phyloP scores from a whole-genome alignment of 2,329 filamentous ascomycete species.

The Macrophomina pseudophaseolina region DNA sequence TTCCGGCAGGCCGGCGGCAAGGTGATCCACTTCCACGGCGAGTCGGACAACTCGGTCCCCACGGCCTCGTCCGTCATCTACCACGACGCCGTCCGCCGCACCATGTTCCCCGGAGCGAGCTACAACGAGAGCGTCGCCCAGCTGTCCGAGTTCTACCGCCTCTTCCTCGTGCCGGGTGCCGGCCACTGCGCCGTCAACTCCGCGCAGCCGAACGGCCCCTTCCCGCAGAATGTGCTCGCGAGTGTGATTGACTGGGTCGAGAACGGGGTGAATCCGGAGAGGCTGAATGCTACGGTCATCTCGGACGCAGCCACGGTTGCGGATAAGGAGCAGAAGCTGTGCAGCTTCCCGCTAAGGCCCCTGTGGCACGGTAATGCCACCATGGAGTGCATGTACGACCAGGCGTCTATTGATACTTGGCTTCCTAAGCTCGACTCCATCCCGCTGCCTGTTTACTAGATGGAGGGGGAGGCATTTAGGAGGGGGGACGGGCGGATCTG shows the following conservation, averaged over 20 bases:
- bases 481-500: too few relatives aligned
- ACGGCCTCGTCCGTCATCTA: constrained; percentile 61
- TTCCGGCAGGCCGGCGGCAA: constrained; percentile 60
- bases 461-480: too few relatives aligned
- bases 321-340: constrained; percentile 48
- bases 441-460: constrained; percentile 47
- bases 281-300: constrained; percentile 49
- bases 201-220: constrained; percentile 38
- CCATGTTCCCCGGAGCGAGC: constrained; percentile 54
- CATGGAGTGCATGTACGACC: constrained; percentile 47
- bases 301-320: constrained; percentile 25
- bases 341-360: constrained; percentile 51
- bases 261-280: constrained; percentile 51
- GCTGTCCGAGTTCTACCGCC: constrained; percentile 59
- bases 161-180: constrained; percentile 61
- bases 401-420: constrained; percentile 48
- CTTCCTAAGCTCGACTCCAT: constrained; percentile 47
- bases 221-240: constrained; percentile 53
- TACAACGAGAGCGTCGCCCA: constrained; percentile 47
- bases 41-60: constrained; percentile 61
- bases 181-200: constrained; percentile 52
- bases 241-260: constrained; percentile 60
- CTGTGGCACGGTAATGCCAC: constrained; percentile 45
- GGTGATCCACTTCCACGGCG: constrained; percentile 62
- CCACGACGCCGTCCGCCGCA: constrained; percentile 57